Base-by-base conservation (phyloP, 2,329 filamentous ascomycete genomes). In the Paracorniculantispora psalliotae region DNA sequence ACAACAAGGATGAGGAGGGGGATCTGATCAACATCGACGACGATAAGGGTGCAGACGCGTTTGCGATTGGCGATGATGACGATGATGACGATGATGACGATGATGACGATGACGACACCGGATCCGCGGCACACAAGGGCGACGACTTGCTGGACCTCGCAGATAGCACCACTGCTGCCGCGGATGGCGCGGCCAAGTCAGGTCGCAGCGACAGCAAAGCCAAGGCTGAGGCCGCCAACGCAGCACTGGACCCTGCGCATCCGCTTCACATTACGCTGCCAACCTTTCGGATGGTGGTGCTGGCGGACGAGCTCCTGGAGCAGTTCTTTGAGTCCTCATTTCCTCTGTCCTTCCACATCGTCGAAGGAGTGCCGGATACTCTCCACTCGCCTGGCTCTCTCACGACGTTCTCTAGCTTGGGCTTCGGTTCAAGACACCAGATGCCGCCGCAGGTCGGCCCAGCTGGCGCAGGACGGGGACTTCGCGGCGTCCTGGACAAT, bases 251-350 rank as follows among this genome's bases (percentile, higher is more conserved):
- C 70, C 94, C 94, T 2, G 88, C 91, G 26, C 93, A 96, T 63
- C 94, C 94, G 7, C 82, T 99, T 0, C 90, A 97, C 71, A 97
- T 99, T 68, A 97, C 94, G 1, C 82, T 99, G 1, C 94, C 94
- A 1, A 99, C 94, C 0, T 99, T 99, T 81, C 89, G 94, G 64
- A 99, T 99, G 94, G 92, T 99, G 3, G 90, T 99, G 10, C 84
- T 99, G 8, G 94, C 94, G 46, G 94, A 99, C 69, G 94, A 99
- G 72, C 82, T 96, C 1, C 84, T 99, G 6, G 93, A 99, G 68
- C 90, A 96, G 66, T 99, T 99, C 75, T 99, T 99, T 71, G 94
- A 99, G 75, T 90, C 91, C 0, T 96, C 92, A 43, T 97, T 97
- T 75, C 91, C 93, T 0, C 86, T 90, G 54, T 96, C 92, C 1